These are phyloP conservation scores for Coffea eugenioides DNA, from an alignment of 257 asterid genomes.

Conservation along the genomic window DNA sequence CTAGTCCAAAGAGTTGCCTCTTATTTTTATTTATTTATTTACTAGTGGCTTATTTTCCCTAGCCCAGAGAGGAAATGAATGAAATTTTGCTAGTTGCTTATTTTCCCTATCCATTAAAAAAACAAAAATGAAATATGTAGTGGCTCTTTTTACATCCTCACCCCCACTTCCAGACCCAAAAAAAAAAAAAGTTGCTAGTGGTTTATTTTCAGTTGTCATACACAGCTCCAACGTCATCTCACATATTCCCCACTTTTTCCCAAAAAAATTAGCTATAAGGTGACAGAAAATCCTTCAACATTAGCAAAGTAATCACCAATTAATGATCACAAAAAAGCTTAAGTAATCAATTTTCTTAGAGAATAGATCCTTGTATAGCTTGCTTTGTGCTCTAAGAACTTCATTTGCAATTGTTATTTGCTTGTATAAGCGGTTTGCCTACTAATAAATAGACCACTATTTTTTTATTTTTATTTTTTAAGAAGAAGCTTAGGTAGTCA, in stretches of 20 bases:
- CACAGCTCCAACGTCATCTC: not conserved
- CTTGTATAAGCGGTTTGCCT: too few species aligned
- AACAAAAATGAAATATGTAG: too few species aligned
- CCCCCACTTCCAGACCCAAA: not conserved
- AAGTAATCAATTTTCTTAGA: too few species aligned
- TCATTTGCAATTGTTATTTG: too few species aligned
- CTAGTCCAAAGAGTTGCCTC: not conserved
- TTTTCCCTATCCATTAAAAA: not conserved
- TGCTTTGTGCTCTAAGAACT: too few species aligned
- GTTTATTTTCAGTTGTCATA: constrained; percentile 7
- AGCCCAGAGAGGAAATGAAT: not conserved
- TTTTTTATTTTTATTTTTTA: too few species aligned
- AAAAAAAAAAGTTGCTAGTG: not conserved
- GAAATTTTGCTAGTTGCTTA: not conserved
- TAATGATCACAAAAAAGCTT: too few species aligned
- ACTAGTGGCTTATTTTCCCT: not conserved
- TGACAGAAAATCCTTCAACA: not conserved
- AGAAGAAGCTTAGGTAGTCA: too few species aligned
- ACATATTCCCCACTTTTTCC: constrained; percentile 6
- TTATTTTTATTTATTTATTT: too few species aligned
- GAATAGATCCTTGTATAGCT: too few species aligned
- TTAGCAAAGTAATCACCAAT: too few species aligned
- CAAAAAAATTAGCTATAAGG: not conserved
- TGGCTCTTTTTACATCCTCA: not conserved
- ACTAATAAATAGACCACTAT: too few species aligned